Evolutionary conservation across 495 filamentous ascomycete species (phyloP).

Genomic region (Penicillium longicatenatum): DNA sequence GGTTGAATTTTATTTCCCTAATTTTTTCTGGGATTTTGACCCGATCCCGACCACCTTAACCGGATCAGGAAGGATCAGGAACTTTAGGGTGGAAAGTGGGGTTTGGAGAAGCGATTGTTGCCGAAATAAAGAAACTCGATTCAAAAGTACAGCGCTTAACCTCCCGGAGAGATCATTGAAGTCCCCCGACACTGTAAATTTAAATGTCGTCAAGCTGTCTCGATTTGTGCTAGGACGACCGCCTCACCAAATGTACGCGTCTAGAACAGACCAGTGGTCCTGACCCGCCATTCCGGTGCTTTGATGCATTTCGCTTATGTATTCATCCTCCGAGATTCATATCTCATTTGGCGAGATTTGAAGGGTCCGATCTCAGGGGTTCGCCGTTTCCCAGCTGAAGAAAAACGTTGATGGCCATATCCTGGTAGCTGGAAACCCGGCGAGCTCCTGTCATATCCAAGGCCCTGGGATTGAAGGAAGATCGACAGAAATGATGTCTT

Average conservation of each 20-base stretch:
- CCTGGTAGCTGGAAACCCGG: constrained; percentile 1
- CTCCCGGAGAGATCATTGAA: constrained; percentile 6
- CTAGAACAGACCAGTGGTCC: constrained; percentile 8
- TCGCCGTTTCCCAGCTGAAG: constrained; percentile 6
- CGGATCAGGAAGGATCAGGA: not conserved
- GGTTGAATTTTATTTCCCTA: not conserved
- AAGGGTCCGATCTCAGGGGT: constrained; percentile 32
- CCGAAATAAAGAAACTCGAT: not conserved
- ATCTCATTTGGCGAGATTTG: constrained; percentile 9
- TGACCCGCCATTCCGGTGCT: constrained; percentile 1
- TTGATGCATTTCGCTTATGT: constrained; percentile 12
- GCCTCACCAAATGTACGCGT: constrained; percentile 7
- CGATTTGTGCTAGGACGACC: constrained; percentile 22
- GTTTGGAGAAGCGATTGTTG: not conserved
- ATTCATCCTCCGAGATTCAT: not conserved
- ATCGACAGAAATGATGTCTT: constrained; percentile 18
- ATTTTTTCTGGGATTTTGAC: not conserved
- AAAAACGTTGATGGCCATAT: not conserved
- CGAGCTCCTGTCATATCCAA: constrained; percentile 13
- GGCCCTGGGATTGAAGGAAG: constrained; percentile 5
- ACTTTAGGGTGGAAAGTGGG: not conserved
- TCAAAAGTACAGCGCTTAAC: constrained; percentile 30
- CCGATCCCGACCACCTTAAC: not conserved
- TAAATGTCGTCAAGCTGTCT: constrained; percentile 6
- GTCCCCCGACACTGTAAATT: constrained; percentile 14